Evolutionary conservation across 202 grass and related monocot genomes (phyloP), one percentile per base, ranked within the genome.

Genomic region (Setaria italica): DNA sequence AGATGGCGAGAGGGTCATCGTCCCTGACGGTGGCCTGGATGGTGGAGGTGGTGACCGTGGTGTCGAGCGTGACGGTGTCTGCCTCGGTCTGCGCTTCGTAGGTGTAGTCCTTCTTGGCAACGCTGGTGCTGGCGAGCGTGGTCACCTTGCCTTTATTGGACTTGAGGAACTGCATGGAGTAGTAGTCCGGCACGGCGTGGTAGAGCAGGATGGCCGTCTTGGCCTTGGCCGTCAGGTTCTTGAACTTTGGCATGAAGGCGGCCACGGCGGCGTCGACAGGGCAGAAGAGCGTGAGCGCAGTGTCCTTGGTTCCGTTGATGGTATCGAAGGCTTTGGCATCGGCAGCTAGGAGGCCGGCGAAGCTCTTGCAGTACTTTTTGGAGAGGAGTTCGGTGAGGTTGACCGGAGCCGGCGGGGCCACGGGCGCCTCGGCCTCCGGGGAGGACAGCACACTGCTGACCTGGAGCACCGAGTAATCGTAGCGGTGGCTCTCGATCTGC

Each of bases 371-470:
- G 65, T 89, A 85, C 90, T 91, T 95, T 73, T 86, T 86, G 19
- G 87, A 92, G 60, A 95, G 89, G 83, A 95, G 67, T 0, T 91
- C 89, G 6, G 93, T 95, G 56, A 95, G 67, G 49, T 95, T 97
- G 25, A 97, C 87, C 0, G 95, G 95, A 4, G 90, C 76, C 21
- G 95, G 95, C 1, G 95, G 82, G 1, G 97, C 76, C 43, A 94
- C 93, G 15, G 97, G 97, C 2, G 97, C 97, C 91, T 96, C 92
- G 0, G 97, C 97, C 82, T 92, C 93, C 3, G 93, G 97, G 2
- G 97, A 99, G 32, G 93, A 85, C 10, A 99, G 64, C 19, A 90
- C 56, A 32, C 80, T 57, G 86, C 77, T 88, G 76, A 99, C 80
- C 78, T 99, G 85, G 16, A 99, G 84, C 43, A 99, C 90, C 0